A percentile compares a stretch with the other conserved stretches of the same genome.
Evolutionary conservation across 2,329 filamentous ascomycete genomes (phyloP).

Genomic region (Ceratocystis huliohia): DNA sequence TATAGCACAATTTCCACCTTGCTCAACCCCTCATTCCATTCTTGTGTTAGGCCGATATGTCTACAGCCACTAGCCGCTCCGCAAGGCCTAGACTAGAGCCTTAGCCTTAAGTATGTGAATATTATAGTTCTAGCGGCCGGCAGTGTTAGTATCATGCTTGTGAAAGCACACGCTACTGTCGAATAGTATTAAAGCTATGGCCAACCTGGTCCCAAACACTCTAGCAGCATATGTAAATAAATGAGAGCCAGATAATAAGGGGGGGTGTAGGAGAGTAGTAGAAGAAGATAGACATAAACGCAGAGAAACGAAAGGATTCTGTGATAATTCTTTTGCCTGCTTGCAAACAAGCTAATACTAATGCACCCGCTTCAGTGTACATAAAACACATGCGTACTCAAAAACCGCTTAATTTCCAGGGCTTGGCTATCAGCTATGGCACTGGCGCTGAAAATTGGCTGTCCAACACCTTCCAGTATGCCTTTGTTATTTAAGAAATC

Average conservation of each 20-base stretch:
- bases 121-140: too few relatives aligned
- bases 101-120: too few relatives aligned
- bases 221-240: neutral
- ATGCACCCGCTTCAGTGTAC: neutral
- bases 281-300: neutral
- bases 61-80: too few relatives aligned
- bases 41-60: too few relatives aligned
- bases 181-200: conserved; percentile 1
- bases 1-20: too few relatives aligned
- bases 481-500: neutral
- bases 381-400: neutral
- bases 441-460: neutral
- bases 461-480: neutral
- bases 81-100: too few relatives aligned
- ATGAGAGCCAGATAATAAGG: too few relatives aligned
- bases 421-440: neutral
- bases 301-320: neutral
- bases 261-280: neutral
- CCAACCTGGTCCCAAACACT: neutral
- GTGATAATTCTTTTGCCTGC: neutral
- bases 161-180: neutral
- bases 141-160: too few relatives aligned
- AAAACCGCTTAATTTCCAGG: neutral
- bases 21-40: too few relatives aligned
- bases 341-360: neutral